These are phyloP conservation scores for Aspergillus saccharolyticus DNA, from an alignment of 495 filamentous ascomycete species.

Conservation along the genomic window DNA sequence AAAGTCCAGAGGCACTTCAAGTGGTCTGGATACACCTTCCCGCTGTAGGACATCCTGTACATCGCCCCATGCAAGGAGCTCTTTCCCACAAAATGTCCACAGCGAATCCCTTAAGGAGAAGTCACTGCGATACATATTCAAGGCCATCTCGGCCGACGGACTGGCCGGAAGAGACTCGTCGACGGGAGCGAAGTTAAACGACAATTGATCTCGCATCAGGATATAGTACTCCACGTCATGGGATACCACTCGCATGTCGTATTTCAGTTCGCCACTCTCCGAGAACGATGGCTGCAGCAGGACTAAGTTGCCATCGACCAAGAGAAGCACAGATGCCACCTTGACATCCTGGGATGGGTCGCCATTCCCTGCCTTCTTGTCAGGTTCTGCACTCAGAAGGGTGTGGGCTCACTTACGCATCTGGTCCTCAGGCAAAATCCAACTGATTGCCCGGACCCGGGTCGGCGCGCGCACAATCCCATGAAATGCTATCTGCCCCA, in stretches of 20 bases:
- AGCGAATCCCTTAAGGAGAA: slow-evolving; percentile 74
- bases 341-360: slow-evolving; percentile 95
- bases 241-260: slow-evolving; percentile 95
- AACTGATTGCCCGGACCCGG: slow-evolving; percentile 87
- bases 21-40: slow-evolving; percentile 40
- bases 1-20: slow-evolving; percentile 68
- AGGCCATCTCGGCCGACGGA: slow-evolving; percentile 45
- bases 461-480: slow-evolving; percentile 93
- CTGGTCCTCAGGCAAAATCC: slow-evolving; percentile 91
- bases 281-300: slow-evolving; percentile 79
- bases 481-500: slow-evolving; percentile 94
- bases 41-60: slow-evolving; percentile 76
- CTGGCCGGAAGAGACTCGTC: slow-evolving; percentile 47
- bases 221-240: slow-evolving; percentile 94
- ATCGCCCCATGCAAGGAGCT: slow-evolving; percentile 80
- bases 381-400: slow-evolving; percentile 10
- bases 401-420: slow-evolving; percentile 49
- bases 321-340: slow-evolving; percentile 86
- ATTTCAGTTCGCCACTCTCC: slow-evolving; percentile 76
- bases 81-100: slow-evolving; percentile 87
- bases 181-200: slow-evolving; percentile 39
- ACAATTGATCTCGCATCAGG: slow-evolving; percentile 80
- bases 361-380: slow-evolving; percentile 56
- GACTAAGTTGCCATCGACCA: slow-evolving; percentile 94
- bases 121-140: slow-evolving; percentile 39